These are phyloP conservation scores for Monosporascus sp. DNA, from an alignment of 2,329 filamentous ascomycete genomes.

Conservation along the genomic window DNA sequence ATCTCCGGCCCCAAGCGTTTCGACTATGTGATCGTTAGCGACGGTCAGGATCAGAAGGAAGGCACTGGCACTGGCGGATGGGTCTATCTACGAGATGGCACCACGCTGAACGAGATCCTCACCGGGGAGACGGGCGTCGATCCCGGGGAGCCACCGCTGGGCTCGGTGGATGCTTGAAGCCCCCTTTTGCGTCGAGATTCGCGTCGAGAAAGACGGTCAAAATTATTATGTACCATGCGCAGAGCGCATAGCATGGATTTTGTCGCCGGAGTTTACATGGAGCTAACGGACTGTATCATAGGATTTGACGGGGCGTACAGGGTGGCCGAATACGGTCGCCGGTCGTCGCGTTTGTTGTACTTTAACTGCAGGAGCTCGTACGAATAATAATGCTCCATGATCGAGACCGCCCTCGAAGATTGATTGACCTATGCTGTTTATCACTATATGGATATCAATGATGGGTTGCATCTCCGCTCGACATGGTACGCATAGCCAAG, in stretches of 20 bases:
- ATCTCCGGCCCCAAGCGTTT: conserved; percentile 88
- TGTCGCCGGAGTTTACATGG: not conserved
- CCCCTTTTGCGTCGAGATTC: not conserved
- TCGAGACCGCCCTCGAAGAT: too few relatives aligned
- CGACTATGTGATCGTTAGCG: conserved; percentile 76
- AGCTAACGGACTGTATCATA: not conserved
- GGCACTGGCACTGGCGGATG: conserved; percentile 70
- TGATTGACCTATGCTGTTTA: too few relatives aligned
- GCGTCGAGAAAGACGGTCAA: not conserved
- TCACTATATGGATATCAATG: too few relatives aligned
- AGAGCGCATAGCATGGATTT: not conserved
- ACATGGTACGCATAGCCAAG: too few relatives aligned
- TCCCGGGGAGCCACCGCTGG: conserved; percentile 2
- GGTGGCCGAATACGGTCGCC: not conserved
- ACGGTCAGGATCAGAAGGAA: conserved; percentile 74
- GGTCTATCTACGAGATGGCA: conserved; percentile 85
- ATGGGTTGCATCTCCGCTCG: too few relatives aligned
- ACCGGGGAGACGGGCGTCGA: conserved; percentile 71
- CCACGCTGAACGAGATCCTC: conserved; percentile 67
- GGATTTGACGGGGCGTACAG: not conserved
- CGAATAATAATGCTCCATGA: not conserved
- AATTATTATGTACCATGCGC: not conserved
- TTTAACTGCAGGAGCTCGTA: not conserved
- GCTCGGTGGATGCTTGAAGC: not conserved
- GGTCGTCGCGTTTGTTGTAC: not conserved